Percentiles rank a stretch among this genome's conserved stretches.
phyloP scores from a whole-genome alignment of 2,329 filamentous ascomycete genomes.

The Lachnum nothofagi region DNA sequence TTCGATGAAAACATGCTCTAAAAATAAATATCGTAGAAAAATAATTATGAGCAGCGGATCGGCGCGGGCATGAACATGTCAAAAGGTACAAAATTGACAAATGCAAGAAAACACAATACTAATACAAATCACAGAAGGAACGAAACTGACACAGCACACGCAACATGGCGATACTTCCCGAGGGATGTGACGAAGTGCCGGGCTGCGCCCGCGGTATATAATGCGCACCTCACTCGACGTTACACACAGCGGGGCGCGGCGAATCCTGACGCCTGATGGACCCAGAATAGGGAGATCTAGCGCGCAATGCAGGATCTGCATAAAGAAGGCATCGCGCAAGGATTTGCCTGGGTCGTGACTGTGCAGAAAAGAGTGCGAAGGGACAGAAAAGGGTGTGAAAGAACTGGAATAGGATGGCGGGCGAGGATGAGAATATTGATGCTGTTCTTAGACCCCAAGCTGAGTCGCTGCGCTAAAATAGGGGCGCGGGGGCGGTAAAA shows the following conservation, averaged over 20 bases:
- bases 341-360: neutral
- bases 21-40: neutral
- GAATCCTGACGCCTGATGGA: neutral
- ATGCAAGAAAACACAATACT: too few species aligned
- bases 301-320: neutral
- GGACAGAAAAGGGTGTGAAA: too few species aligned
- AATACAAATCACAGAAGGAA: too few species aligned
- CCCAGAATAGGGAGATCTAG: neutral
- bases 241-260: neutral
- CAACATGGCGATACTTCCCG: too few species aligned
- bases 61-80: neutral
- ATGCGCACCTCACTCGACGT: neutral
- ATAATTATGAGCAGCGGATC: neutral
- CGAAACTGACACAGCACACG: too few species aligned
- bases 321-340: neutral
- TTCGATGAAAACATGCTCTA: slow-evolving; percentile 10
- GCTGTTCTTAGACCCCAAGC: too few species aligned
- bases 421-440: too few species aligned
- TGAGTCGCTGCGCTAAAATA: neutral
- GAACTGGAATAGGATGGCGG: too few species aligned
- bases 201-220: neutral
- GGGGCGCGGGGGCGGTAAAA: neutral
- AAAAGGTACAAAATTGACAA: neutral
- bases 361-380: neutral
- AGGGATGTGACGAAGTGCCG: neutral